Base-by-base conservation (phyloP, 768 basidiomycete genomes). In the Russula olivacea region DNA sequence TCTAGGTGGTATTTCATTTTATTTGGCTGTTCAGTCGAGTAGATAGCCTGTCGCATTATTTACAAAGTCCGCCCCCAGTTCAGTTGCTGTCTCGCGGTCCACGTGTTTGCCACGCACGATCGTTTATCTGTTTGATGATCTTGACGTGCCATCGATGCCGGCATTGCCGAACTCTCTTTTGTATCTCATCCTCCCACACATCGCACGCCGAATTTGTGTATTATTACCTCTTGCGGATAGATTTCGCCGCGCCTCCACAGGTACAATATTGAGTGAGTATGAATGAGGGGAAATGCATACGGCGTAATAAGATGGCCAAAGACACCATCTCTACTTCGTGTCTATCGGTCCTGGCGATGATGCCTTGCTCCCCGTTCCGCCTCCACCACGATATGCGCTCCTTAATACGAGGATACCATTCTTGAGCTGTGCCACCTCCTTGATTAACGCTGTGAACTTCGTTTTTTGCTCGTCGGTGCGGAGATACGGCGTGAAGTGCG, bases 381-480 rank as follows among this genome's bases (percentile, higher is more conserved):
- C 55, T n/a, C 60, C 66, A 30, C 48, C 57, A 6, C 67, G 67
- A 40, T 68, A 68, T 23, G 60, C 60, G 21, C 58, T 62, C 54
- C 67, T 55, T 70, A 89, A 73, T 19, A 84, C 77, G 55, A 92
- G 75, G 32, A 84, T 77, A 43, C 86, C 86, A 49, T 80, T 80
- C 76, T 84, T 87, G 73, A 91, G 72, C 71, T 82, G 78, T 21
- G 90, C 91, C 50, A 91, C 84, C 73, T 91, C 85, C 76, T 88
- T 86, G 51, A 93, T 86, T 73, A 93, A 79, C 11, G 78, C 80
- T n/a, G 89, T 88, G 70, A 93, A 91, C 73, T 80, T 83, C 53
- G 73, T 71, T 79, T 91, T 91, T 78, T 85, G 87, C 67, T 79
- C 81, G 53, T 79, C 80, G 69, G 85, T 85, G 34, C 82, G 85